Percentiles rank a stretch among this genome's conserved stretches.
Conservation (phyloP, 305 asterid genomes). For the Fraxinus velutina region DNA sequence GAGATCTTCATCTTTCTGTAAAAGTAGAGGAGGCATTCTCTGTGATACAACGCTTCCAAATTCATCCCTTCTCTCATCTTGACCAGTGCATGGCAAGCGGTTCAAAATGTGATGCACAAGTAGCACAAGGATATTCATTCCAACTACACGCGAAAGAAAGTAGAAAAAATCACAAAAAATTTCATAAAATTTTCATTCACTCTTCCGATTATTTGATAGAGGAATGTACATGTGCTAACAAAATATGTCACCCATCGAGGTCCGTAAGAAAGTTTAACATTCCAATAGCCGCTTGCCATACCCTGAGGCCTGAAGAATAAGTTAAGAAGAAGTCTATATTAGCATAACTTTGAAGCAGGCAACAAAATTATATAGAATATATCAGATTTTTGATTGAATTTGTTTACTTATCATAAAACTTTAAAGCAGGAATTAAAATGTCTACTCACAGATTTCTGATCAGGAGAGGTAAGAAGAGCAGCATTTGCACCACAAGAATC, state of each 20-base stretch:
- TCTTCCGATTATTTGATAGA: neutral
- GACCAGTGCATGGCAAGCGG: slow-evolving; percentile 28
- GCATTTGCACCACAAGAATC: slow-evolving; percentile 38
- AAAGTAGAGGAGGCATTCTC: slow-evolving; percentile 49
- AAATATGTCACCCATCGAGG: slow-evolving; percentile 69
- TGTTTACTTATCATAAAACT: no score
- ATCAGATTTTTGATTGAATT: neutral
- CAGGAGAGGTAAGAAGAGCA: slow-evolving; percentile 67
- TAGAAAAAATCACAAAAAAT: slow-evolving; percentile 14
- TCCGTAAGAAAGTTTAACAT: slow-evolving; percentile 57
- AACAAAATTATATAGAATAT: neutral
- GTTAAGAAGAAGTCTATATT: neutral
- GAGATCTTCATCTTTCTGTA: slow-evolving; percentile 45
- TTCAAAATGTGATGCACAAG: neutral
- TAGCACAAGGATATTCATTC: slow-evolving; percentile 26
- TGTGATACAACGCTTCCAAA: slow-evolving; percentile 33
- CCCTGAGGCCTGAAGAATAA: slow-evolving; percentile 60
- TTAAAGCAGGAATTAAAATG: neutral
- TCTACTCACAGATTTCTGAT: slow-evolving; percentile 49
- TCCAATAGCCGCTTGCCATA: slow-evolving; percentile 33
- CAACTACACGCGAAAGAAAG: slow-evolving; percentile 37
- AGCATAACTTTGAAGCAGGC: neutral
- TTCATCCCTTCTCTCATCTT: slow-evolving; percentile 31
- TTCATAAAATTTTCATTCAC: neutral
- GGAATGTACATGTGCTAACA: slow-evolving; percentile 50